phyloP scores from a whole-genome alignment of 208 protist species.

The Leishmania mexicana region DNA sequence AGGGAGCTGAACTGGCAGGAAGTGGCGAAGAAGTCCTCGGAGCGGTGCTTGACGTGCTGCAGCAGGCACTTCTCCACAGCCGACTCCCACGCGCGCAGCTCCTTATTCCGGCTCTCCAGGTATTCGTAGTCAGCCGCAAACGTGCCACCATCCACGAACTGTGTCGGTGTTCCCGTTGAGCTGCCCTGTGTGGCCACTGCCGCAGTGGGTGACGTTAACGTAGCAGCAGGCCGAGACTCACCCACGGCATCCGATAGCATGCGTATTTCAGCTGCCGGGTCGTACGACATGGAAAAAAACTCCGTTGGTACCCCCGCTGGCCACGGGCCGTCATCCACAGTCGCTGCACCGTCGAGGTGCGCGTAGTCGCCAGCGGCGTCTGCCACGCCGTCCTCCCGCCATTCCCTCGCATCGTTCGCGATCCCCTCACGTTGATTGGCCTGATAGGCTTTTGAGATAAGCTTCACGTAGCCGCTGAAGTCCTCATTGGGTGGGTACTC shows the following conservation, averaged over 20 bases:
- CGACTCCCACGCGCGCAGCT: slow-evolving; percentile 73
- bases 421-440: slow-evolving; percentile 60
- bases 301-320: slow-evolving; percentile 53
- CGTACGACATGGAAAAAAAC: slow-evolving; percentile 50
- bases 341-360: not conserved
- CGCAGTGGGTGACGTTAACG: not conserved
- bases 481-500: slow-evolving; percentile 46
- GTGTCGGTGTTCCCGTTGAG: not conserved
- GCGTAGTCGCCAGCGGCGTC: not conserved
- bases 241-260: slow-evolving; percentile 28
- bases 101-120: slow-evolving; percentile 65
- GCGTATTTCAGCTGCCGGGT: slow-evolving; percentile 27
- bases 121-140: slow-evolving; percentile 72
- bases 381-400: slow-evolving; percentile 15
- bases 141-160: slow-evolving; percentile 36
- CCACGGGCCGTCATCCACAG: slow-evolving; percentile 51
- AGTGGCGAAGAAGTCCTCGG: slow-evolving; percentile 82
- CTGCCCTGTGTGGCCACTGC: not conserved
- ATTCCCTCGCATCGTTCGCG: slow-evolving; percentile 29
- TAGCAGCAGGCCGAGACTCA: slow-evolving; percentile 2
- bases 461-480: slow-evolving; percentile 70
- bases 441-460: slow-evolving; percentile 69
- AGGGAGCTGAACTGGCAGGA: slow-evolving; percentile 68
- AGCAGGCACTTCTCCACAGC: slow-evolving; percentile 80
- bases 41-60: slow-evolving; percentile 82